These are phyloP conservation scores for Starmerella apis DNA, from an alignment of 805 yeast genomes.

Conservation along the genomic window DNA sequence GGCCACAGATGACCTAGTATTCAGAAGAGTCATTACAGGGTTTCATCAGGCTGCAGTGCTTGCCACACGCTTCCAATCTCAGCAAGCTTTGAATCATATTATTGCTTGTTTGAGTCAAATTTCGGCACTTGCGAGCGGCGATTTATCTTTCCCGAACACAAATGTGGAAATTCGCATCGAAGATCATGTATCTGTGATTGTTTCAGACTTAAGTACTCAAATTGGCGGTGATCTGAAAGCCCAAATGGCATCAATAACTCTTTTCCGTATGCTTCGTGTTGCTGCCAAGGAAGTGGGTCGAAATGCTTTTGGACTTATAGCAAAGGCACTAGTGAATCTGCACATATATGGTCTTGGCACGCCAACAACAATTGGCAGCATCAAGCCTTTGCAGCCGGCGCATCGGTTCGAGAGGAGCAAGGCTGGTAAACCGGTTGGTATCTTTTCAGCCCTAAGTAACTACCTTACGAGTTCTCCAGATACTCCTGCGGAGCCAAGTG, in stretches of 20 bases:
- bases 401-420: conserved; percentile 50
- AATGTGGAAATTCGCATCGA: conserved; percentile 34
- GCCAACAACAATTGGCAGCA: conserved; percentile 4
- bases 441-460: conserved; percentile 85
- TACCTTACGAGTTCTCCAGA: conserved; percentile 80
- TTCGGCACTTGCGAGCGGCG: conserved; percentile 49
- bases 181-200: conserved; percentile 50
- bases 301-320: conserved; percentile 50
- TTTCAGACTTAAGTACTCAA: conserved; percentile 68
- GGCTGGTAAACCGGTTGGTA: conserved; percentile 59
- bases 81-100: conserved; percentile 51
- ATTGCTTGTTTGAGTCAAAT: conserved; percentile 56
- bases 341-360: conserved; percentile 61
- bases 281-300: conserved; percentile 39
- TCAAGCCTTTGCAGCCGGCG: conserved; percentile 52
- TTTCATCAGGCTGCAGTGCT: conserved; percentile 75
- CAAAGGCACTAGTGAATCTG: conserved; percentile 51
- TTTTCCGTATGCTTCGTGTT: conserved; percentile 64
- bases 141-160: conserved; percentile 27
- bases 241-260: conserved; percentile 75
- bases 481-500: conserved; percentile 83
- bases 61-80: conserved; percentile 53
- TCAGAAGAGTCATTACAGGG: conserved; percentile 76
- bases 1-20: conserved; percentile 82
- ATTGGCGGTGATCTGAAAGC: conserved; percentile 89